These are phyloP conservation scores for Sporobolomyces phaffii DNA, from an alignment of 768 basidiomycete genomes.

Conservation along the genomic window DNA sequence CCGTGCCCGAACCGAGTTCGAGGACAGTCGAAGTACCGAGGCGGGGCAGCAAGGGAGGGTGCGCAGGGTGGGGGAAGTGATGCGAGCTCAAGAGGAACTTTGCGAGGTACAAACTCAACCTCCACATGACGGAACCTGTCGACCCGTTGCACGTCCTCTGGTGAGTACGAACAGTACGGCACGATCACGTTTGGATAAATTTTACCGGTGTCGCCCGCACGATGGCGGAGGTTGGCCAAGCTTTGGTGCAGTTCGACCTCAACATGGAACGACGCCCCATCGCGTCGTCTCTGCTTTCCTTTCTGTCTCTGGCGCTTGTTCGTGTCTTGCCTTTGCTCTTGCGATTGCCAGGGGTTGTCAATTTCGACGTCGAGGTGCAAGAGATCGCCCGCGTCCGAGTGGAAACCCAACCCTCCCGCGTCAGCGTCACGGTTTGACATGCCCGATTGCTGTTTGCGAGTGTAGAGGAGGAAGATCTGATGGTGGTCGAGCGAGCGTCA, in stretches of 20 bases:
- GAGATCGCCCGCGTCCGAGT: not conserved
- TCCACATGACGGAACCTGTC: constrained; percentile 29
- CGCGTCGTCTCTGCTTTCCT: not conserved
- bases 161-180: not conserved
- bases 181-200: too few relatives aligned
- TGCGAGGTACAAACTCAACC: constrained; percentile 22
- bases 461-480: constrained; percentile 31
- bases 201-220: constrained; percentile 29
- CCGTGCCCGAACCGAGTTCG: constrained; percentile 31
- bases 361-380: constrained; percentile 2
- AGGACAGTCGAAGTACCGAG: constrained; percentile 16
- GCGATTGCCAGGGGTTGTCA: not conserved
- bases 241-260: constrained; percentile 21
- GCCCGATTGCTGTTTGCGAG: constrained; percentile 9
- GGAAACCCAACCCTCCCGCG: constrained; percentile 5
- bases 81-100: constrained; percentile 9
- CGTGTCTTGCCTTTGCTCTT: too few relatives aligned
- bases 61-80: constrained; percentile 18
- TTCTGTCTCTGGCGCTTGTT: not conserved
- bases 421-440: too few relatives aligned
- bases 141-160: too few relatives aligned
- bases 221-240: constrained; percentile 5
- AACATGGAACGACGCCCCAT: not conserved
- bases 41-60: not conserved
- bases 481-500: not conserved